Percentiles rank a stretch among this genome's conserved stretches.
phyloP scores from a whole-genome alignment of 2,329 filamentous ascomycete genomes.

The Lasiodiplodia hormozganensis region DNA sequence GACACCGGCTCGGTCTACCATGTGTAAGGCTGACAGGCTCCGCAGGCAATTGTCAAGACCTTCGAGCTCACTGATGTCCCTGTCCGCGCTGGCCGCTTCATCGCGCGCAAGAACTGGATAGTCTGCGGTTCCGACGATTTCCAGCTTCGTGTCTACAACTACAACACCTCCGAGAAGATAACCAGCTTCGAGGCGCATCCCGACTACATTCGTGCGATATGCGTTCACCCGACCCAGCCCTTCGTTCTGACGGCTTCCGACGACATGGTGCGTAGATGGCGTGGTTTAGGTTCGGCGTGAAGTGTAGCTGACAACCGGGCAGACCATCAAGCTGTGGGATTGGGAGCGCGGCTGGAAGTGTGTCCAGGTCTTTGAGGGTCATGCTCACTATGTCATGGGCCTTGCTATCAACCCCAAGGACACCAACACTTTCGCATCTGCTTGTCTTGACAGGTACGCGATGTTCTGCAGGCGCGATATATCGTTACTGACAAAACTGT shows the following conservation, averaged over 20 bases:
- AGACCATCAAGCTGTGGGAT: slow-evolving; percentile 90
- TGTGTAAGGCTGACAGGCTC: slow-evolving; percentile 34
- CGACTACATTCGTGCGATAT: slow-evolving; percentile 97
- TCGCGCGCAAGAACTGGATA: slow-evolving; percentile 99
- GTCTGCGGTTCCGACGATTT: slow-evolving; percentile 96
- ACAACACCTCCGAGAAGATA: slow-evolving; percentile 99
- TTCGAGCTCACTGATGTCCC: slow-evolving; percentile 99
- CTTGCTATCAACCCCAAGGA: slow-evolving; percentile 93
- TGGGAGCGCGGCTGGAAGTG: slow-evolving; percentile 99
- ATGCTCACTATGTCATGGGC: slow-evolving; percentile 96
- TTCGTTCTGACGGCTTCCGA: slow-evolving; percentile 96
- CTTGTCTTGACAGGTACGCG: slow-evolving; percentile 74
- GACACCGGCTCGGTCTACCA: background rate
- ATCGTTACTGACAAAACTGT: background rate
- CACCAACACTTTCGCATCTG: slow-evolving; percentile 83
- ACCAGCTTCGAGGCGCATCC: slow-evolving; percentile 96
- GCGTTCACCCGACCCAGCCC: slow-evolving; percentile 91
- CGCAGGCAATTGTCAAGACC: slow-evolving; percentile 88
- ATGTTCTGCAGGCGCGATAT: background rate
- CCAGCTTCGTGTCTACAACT: slow-evolving; percentile 84
- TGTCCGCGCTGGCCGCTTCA: slow-evolving; percentile 93
- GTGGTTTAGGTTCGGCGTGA: background rate
- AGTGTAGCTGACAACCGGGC: slow-evolving; percentile 41
- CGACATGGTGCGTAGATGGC: slow-evolving; percentile 72
- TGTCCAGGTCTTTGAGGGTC: slow-evolving; percentile 94